These are phyloP conservation scores for Venturia asperata DNA, from an alignment of 2,329 filamentous ascomycete species.

Conservation along the genomic window DNA sequence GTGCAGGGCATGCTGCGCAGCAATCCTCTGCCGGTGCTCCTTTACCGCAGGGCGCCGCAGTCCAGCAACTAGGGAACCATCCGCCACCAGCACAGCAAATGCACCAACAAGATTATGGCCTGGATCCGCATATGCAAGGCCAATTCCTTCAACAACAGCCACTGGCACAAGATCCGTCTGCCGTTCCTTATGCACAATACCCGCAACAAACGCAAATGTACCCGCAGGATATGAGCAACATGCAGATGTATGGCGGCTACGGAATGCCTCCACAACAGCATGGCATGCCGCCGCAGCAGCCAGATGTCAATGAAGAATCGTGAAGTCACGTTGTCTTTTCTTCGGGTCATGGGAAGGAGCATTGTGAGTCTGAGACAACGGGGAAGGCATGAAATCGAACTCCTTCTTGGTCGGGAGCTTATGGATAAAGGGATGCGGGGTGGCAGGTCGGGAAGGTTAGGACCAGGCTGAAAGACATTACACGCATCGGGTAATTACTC, in stretches of 20 bases:
- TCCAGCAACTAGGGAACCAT: conserved; percentile 37
- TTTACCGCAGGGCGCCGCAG: conserved; percentile 33
- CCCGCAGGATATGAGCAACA: conserved; percentile 48
- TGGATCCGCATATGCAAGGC: conserved; percentile 47
- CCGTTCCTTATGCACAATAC: conserved; percentile 60
- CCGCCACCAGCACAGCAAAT: conserved; percentile 43
- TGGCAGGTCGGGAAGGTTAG: not conserved
- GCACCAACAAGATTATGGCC: conserved; percentile 50
- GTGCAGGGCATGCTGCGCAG: conserved; percentile 28
- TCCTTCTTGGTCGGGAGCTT: conserved; percentile 5
- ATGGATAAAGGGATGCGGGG: not conserved
- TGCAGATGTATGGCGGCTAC: conserved; percentile 58
- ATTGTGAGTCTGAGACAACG: not conserved
- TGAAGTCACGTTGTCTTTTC: not conserved
- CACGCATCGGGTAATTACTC: not conserved
- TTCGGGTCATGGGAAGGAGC: not conserved
- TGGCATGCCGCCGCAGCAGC: conserved; percentile 4
- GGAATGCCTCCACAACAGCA: conserved; percentile 62
- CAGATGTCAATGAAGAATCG: conserved; percentile 15
- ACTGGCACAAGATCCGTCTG: conserved; percentile 63
- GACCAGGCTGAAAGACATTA: conserved; percentile 6
- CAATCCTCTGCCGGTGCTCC: conserved; percentile 32
- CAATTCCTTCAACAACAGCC: conserved; percentile 39
- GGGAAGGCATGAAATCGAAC: not conserved
- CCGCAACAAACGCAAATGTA: conserved; percentile 64